Evolutionary conservation across 2,329 filamentous ascomycete genomes (phyloP).

Genomic region (Aspergillus sp.): DNA sequence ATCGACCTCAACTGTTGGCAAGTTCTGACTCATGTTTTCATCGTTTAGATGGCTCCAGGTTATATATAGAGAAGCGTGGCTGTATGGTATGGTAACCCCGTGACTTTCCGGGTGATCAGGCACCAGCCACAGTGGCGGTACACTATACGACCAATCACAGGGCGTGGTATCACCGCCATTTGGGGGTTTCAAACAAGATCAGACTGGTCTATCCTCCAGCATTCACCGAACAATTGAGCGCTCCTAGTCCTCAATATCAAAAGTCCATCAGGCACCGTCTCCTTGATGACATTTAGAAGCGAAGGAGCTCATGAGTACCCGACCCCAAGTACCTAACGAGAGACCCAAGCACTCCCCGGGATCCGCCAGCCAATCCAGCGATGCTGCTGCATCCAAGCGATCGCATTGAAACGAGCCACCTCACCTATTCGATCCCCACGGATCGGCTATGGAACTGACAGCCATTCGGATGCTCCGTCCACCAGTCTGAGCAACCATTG

Average conservation of each 20-base stretch:
- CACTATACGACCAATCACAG: conserved; percentile 25
- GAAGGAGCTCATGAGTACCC: conserved; percentile 2
- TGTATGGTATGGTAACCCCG: not conserved
- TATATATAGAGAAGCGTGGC: not conserved
- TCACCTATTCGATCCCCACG: conserved; percentile 18
- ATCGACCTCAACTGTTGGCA: not conserved
- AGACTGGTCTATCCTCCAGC: not conserved
- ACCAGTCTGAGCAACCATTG: conserved; percentile 7
- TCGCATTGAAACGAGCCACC: conserved; percentile 14
- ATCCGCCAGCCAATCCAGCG: conserved; percentile 9
- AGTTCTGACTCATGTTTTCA: not conserved
- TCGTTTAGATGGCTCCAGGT: not conserved
- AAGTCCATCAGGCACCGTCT: not conserved
- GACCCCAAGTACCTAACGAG: conserved; percentile 9
- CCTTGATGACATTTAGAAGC: not conserved
- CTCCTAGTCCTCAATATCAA: not conserved
- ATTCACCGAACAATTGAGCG: not conserved
- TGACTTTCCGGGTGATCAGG: not conserved
- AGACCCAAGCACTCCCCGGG: conserved; percentile 12
- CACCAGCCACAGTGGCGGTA: conserved; percentile 37
- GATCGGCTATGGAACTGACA: conserved; percentile 15
- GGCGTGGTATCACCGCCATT: conserved; percentile 31
- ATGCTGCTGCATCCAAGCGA: conserved; percentile 5
- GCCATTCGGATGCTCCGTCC: conserved; percentile 16
- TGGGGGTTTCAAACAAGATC: conserved; percentile 1